Evolutionary conservation across 352 stramenopile genomes (phyloP).

Genomic region (Pythium coloratum): DNA sequence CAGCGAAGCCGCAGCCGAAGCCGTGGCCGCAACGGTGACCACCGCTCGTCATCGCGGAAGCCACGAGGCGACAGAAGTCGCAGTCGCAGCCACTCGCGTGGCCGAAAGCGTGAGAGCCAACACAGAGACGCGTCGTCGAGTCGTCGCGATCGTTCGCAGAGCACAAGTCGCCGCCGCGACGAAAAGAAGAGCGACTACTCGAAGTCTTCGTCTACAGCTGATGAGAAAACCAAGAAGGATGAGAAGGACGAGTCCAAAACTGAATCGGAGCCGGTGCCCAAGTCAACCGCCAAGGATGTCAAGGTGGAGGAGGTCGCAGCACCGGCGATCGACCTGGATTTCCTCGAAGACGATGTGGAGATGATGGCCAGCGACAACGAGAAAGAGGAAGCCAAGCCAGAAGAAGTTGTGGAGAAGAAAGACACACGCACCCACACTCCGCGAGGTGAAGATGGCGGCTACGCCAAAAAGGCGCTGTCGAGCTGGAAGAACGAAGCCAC

Average conservation of each 20-base stretch:
- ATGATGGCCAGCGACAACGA: conserved; percentile 46
- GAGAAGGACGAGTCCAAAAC: conserved; percentile 37
- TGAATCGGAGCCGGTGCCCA: conserved; percentile 17
- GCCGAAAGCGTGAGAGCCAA: conserved; percentile 36
- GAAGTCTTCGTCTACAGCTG: conserved; percentile 25
- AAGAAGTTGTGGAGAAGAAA: conserved; percentile 38
- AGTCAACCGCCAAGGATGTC: conserved; percentile 54
- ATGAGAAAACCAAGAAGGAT: conserved; percentile 33
- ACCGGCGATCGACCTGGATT: conserved; percentile 84
- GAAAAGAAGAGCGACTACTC: conserved; percentile 31
- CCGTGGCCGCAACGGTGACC: conserved; percentile 19
- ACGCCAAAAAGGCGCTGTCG: conserved; percentile 33
- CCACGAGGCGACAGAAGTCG: conserved; percentile 46
- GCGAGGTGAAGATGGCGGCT: conserved; percentile 26
- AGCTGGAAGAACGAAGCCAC: conserved; percentile 33
- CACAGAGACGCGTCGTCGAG: conserved; percentile 27
- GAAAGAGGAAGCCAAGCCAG: conserved; percentile 23
- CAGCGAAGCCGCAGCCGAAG: conserved; percentile 41
- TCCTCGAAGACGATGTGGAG: conserved; percentile 59
- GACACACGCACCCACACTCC: conserved; percentile 29
- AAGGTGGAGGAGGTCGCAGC: conserved; percentile 78
- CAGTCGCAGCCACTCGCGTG: conserved; percentile 51
- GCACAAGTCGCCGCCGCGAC: conserved; percentile 35
- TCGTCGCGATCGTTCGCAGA: conserved; percentile 41
- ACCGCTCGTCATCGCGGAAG: conserved; percentile 27